Base-by-base conservation (phyloP, 1,284 basidiomycete species). In the Coniferiporia sulphurascens region DNA sequence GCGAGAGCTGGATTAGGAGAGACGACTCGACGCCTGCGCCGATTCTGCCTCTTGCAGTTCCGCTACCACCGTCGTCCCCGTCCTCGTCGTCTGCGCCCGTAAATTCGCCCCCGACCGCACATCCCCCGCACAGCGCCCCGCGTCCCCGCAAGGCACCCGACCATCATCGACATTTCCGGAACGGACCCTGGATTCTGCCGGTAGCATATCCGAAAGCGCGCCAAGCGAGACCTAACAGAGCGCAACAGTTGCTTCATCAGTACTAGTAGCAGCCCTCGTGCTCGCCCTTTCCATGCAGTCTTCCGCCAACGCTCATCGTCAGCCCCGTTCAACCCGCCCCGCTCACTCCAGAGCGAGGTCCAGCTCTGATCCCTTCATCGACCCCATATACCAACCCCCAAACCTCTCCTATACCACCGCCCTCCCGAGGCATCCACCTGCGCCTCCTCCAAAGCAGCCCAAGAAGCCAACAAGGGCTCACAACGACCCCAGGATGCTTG, bases 311-410 rank as follows among this genome's bases (percentile, higher is more conserved):
- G 0, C 56, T 27, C 41, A 56, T 45, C 55, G 55, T 21, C 38
- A 46, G 8, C 50, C 48, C 34, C 51, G 46, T 49, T 48, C 61
- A 35, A 55, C 58, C n/a, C 57, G 58, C 35, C 54, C 61, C n/a
- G 69, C 70, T 62, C 73, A 71, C 48, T 65, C 74, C 63, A 76
- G 80, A 58, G 73, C 76, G 64, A 76, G 81, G 69, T 78, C 81
- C 41, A 69, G 80, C 56, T 80, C 81, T 56, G 81, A 87, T 72
- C 85, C 86, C 52, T 87, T 87, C 72, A 73, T 73, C 55, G 79
- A 82, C 76, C 80, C 67, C 63, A 66, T 55, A 69, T 76, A 49
- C 68, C 73, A 45, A 74, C 52, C 76, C 72, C 60, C 64, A 70
- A 54, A 74, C 69, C 45, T 69, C 68, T 52, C 70, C 70, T 53